phyloP scores from a whole-genome alignment of 371 early-diverging fungal species.

The Rhizopus sp. region DNA sequence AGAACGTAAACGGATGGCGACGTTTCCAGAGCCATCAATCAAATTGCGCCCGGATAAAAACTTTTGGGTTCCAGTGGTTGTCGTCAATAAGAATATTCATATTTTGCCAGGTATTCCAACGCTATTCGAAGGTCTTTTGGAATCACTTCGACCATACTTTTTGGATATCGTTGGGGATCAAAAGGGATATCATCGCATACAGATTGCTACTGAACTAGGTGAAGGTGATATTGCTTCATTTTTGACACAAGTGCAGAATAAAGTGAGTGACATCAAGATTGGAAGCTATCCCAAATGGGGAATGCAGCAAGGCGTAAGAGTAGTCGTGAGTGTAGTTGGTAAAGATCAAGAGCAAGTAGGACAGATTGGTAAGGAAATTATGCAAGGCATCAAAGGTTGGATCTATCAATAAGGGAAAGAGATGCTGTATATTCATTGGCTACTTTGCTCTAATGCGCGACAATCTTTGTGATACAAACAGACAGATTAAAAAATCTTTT shows the following conservation, averaged over 20 bases:
- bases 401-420: constrained; percentile 3
- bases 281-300: constrained; percentile 74
- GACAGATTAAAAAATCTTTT: not conserved
- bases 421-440: constrained; percentile 1
- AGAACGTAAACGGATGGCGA: constrained; percentile 71
- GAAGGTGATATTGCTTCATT: constrained; percentile 62
- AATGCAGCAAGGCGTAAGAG: constrained; percentile 30
- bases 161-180: constrained; percentile 18
- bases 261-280: constrained; percentile 50
- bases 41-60: constrained; percentile 47
- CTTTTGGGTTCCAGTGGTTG: constrained; percentile 75
- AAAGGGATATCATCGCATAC: constrained; percentile 44
- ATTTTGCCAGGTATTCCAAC: constrained; percentile 75
- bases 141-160: constrained; percentile 35
- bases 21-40: constrained; percentile 53
- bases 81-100: constrained; percentile 65
- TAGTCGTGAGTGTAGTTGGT: constrained; percentile 58
- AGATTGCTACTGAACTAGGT: constrained; percentile 53
- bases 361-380: constrained; percentile 15
- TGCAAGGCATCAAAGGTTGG: constrained; percentile 24
- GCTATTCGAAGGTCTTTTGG: constrained; percentile 59
- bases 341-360: constrained; percentile 38
- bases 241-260: constrained; percentile 51
- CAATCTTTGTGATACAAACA: constrained; percentile 3
- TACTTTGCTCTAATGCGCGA: not conserved